Evolutionary conservation across 768 basidiomycete genomes (phyloP).

Genomic region (Paxillus ammoniavirescens): DNA sequence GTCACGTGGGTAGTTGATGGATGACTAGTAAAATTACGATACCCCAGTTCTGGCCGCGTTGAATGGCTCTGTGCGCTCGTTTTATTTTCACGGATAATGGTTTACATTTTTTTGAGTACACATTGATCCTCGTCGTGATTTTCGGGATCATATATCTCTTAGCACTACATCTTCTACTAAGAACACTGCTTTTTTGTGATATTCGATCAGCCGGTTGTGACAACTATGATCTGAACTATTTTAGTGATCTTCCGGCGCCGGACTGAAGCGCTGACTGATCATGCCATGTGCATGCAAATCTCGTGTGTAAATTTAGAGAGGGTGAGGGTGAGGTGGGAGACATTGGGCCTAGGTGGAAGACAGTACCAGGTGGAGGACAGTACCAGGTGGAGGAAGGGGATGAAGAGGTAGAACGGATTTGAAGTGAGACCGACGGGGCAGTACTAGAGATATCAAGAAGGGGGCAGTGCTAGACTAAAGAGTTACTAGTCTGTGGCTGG

Average conservation of each 20-base stretch:
- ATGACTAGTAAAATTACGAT: conserved; percentile 6
- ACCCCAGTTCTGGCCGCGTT: conserved; percentile 9
- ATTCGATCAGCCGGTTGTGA: neutral
- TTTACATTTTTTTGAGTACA: conserved; percentile 4
- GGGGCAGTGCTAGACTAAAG: too few species aligned
- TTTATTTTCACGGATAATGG: conserved; percentile 12
- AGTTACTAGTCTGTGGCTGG: too few species aligned
- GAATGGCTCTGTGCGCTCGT: conserved; percentile 7
- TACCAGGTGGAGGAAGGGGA: too few species aligned
- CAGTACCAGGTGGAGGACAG: too few species aligned
- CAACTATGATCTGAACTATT: neutral
- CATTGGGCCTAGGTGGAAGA: too few species aligned
- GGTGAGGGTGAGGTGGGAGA: too few species aligned
- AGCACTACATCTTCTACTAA: conserved; percentile 1
- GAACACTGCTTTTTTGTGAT: neutral
- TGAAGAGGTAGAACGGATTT: too few species aligned
- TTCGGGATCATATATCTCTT: conserved; percentile 14
- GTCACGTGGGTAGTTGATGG: neutral
- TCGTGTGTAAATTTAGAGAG: too few species aligned
- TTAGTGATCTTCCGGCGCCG: neutral
- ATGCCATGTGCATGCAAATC: too few species aligned
- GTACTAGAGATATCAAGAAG: too few species aligned
- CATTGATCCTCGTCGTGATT: neutral
- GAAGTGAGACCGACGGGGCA: too few species aligned
- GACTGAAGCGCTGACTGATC: neutral